Evolutionary conservation across 768 basidiomycete species (phyloP).

Genomic region (Lentinula sp.): DNA sequence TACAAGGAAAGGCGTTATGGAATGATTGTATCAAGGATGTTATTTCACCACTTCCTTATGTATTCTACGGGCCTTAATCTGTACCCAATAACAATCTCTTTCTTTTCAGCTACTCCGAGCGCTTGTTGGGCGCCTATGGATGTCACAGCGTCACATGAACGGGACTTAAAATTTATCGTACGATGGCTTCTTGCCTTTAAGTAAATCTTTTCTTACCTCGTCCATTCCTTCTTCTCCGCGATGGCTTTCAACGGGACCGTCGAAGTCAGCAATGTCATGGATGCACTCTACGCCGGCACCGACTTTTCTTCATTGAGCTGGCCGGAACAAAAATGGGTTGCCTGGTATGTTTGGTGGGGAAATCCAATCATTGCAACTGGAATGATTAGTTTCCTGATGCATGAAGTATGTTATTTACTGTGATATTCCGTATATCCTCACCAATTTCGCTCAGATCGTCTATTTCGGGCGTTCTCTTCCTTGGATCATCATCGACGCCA

Average conservation of each 20-base stretch:
- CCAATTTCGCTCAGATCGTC: conserved; percentile 53
- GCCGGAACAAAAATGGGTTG: conserved; percentile 77
- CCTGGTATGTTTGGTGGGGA: conserved; percentile 85
- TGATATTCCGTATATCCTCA: not conserved
- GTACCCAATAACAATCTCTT: not conserved
- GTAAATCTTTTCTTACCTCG: not conserved
- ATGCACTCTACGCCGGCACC: conserved; percentile 47
- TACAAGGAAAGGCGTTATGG: not conserved
- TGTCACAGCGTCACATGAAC: not conserved
- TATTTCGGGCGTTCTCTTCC: conserved; percentile 96
- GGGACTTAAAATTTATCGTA: not conserved
- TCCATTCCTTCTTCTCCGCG: not conserved
- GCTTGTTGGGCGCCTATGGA: not conserved
- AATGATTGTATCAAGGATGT: not conserved
- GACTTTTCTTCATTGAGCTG: conserved; percentile 59
- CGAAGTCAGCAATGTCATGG: conserved; percentile 21
- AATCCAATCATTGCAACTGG: conserved; percentile 93
- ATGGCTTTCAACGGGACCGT: conserved; percentile 35
- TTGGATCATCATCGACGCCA: conserved; percentile 92
- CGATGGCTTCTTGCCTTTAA: not conserved
- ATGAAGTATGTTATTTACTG: conserved; percentile 64
- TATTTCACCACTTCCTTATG: not conserved
- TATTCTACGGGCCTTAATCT: not conserved
- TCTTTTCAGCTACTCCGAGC: not conserved
- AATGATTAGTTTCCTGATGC: conserved; percentile 85